Evolutionary conservation across 805 yeast genomes (phyloP).

Genomic region (Saccharomyces kudriavzevii): DNA sequence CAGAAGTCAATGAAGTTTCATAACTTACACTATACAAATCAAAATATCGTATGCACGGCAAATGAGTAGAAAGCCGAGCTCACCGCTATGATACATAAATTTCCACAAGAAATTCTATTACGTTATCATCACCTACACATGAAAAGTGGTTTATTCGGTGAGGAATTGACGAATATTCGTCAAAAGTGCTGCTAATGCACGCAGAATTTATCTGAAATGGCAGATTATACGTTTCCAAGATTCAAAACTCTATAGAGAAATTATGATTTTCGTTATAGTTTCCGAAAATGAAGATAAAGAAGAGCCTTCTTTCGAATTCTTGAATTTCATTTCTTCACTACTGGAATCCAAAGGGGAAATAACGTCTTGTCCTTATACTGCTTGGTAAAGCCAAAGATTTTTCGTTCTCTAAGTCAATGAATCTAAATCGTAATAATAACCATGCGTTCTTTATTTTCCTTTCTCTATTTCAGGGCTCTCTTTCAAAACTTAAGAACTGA

Average conservation of each 20-base stretch:
- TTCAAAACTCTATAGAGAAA: slow-evolving; percentile 18
- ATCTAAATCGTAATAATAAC: slow-evolving; percentile 37
- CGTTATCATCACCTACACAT: no score
- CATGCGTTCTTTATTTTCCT: slow-evolving; percentile 35
- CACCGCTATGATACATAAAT: no score
- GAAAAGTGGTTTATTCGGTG: no score
- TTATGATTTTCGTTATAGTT: slow-evolving; percentile 19
- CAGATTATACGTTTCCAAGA: slow-evolving; percentile 42
- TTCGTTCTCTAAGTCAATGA: slow-evolving; percentile 37
- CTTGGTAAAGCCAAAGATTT: slow-evolving; percentile 37
- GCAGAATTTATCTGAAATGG: not conserved
- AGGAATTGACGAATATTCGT: no score
- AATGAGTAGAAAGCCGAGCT: no score
- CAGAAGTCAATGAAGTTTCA: no score
- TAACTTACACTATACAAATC: no score
- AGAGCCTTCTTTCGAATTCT: slow-evolving; percentile 26
- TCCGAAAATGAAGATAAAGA: slow-evolving; percentile 28
- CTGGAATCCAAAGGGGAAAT: slow-evolving; percentile 37
- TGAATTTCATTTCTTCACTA: slow-evolving; percentile 27
- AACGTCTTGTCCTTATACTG: slow-evolving; percentile 26
- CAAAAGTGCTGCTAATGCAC: no score
- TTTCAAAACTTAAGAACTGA: slow-evolving; percentile 42
- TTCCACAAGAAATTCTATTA: no score
- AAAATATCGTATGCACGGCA: no score
- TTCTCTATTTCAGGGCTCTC: slow-evolving; percentile 36